phyloP scores from a whole-genome alignment of 2,329 filamentous ascomycete species.

The Aspergillus sp. region DNA sequence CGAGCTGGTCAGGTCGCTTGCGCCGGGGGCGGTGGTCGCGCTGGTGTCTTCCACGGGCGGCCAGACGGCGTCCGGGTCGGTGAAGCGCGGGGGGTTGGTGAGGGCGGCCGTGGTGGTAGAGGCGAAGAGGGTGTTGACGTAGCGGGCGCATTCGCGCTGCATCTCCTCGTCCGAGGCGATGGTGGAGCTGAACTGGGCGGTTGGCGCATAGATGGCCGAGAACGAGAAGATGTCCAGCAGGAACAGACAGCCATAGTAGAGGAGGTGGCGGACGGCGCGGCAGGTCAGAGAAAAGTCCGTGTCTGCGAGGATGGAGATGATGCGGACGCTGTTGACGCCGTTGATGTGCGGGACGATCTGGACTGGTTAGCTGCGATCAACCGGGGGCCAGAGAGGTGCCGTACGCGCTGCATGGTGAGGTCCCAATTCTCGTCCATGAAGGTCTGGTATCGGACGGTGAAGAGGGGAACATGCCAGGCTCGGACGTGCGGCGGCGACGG shows the following conservation, averaged over 20 bases:
- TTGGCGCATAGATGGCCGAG: slow-evolving; percentile 82
- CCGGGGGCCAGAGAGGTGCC: not conserved
- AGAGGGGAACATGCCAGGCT: slow-evolving; percentile 87
- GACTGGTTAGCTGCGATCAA: not conserved
- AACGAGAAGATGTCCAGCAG: slow-evolving; percentile 96
- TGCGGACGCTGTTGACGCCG: slow-evolving; percentile 83
- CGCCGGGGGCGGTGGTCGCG: slow-evolving; percentile 14
- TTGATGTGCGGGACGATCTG: slow-evolving; percentile 82
- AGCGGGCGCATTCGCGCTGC: slow-evolving; percentile 83
- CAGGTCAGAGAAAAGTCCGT: slow-evolving; percentile 84
- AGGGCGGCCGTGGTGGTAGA: slow-evolving; percentile 19
- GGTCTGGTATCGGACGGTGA: slow-evolving; percentile 56
- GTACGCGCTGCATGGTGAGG: slow-evolving; percentile 51
- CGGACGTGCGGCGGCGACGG: slow-evolving; percentile 73
- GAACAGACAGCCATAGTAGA: slow-evolving; percentile 89
- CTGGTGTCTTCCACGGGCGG: slow-evolving; percentile 36
- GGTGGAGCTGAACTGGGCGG: slow-evolving; percentile 68
- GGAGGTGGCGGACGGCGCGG: slow-evolving; percentile 80
- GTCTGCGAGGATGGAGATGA: slow-evolving; percentile 80
- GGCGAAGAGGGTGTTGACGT: slow-evolving; percentile 63
- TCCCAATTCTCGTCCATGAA: slow-evolving; percentile 58
- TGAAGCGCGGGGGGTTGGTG: slow-evolving; percentile 19
- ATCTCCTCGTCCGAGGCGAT: slow-evolving; percentile 76
- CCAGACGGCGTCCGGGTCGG: slow-evolving; percentile 43
- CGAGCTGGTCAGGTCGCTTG: slow-evolving; percentile 14